Evolutionary conservation across 768 basidiomycete genomes (phyloP).

Genomic region (Mycena galericulata): DNA sequence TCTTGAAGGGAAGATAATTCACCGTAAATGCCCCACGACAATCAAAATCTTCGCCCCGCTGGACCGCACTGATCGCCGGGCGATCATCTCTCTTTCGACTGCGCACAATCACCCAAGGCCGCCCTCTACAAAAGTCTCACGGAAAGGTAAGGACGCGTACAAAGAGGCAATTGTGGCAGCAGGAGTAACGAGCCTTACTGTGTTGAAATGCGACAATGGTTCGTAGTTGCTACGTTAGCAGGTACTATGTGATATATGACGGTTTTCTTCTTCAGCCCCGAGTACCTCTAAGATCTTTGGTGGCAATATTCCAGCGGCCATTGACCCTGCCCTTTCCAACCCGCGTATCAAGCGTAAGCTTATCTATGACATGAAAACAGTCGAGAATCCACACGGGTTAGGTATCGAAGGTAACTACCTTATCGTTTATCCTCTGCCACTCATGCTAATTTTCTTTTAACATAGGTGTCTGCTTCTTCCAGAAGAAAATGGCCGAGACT

Average conservation of each 20-base stretch:
- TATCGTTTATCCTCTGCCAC: no score
- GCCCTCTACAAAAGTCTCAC: slow-evolving; percentile 18
- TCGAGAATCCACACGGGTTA: slow-evolving; percentile 14
- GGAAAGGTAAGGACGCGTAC: slow-evolving; percentile 25
- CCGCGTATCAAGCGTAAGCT: slow-evolving; percentile 20
- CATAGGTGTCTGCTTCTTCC: slow-evolving; percentile 19
- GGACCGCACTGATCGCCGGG: slow-evolving; percentile 20
- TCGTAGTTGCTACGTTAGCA: background rate
- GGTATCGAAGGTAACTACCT: background rate
- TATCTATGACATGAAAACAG: slow-evolving; percentile 12
- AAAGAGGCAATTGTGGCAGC: slow-evolving; percentile 12
- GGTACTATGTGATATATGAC: slow-evolving; percentile 6
- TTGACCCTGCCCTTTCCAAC: slow-evolving; percentile 25
- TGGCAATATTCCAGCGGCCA: background rate
- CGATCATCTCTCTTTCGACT: slow-evolving; percentile 19
- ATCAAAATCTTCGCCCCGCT: slow-evolving; percentile 30
- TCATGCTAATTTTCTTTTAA: no score
- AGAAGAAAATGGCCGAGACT: slow-evolving; percentile 1
- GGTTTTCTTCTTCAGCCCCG: background rate
- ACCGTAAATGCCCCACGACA: slow-evolving; percentile 15
- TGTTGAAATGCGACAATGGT: slow-evolving; percentile 15
- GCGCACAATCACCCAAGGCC: slow-evolving; percentile 31
- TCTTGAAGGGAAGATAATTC: slow-evolving; percentile 20
- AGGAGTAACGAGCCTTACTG: slow-evolving; percentile 4
- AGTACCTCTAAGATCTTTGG: slow-evolving; percentile 4